A percentile compares a stretch with the other conserved stretches of the same genome.
These are phyloP conservation scores for Verticillium zaregamsianum DNA, from an alignment of 2,329 filamentous ascomycete genomes.

Conservation along the genomic window DNA sequence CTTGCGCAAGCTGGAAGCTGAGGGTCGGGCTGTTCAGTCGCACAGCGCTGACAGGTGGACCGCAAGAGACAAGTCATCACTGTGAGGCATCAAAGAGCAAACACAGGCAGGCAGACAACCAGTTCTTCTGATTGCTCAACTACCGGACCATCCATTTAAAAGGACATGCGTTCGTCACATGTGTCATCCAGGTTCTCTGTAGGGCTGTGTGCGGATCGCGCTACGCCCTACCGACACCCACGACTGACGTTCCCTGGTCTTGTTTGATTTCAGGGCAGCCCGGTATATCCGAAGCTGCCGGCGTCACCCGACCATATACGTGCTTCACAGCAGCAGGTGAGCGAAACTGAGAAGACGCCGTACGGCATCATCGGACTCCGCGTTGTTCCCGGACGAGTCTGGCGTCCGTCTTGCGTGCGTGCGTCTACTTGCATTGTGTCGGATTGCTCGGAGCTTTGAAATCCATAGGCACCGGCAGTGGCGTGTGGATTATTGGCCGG, in stretches of 20 bases:
- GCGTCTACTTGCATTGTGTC: too few relatives aligned
- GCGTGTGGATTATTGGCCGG: not conserved
- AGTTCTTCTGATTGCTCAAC: too few relatives aligned
- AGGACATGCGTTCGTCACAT: too few relatives aligned
- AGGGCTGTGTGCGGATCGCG: not conserved
- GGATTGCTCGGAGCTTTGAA: too few relatives aligned
- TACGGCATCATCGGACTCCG: not conserved
- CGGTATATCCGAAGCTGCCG: not conserved
- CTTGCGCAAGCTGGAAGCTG: slow-evolving; percentile 69
- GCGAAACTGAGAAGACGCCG: not conserved
- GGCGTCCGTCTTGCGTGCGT: too few relatives aligned
- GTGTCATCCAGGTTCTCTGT: not conserved
- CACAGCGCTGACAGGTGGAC: slow-evolving; percentile 37
- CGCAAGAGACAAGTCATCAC: slow-evolving; percentile 34
- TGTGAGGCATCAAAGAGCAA: slow-evolving; percentile 23
- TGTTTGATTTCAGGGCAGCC: not conserved
- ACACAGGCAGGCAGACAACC: not conserved
- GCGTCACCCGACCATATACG: not conserved
- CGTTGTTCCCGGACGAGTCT: not conserved
- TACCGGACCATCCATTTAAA: too few relatives aligned
- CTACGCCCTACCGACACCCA: not conserved
- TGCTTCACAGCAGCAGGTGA: not conserved
- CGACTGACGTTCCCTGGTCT: not conserved
- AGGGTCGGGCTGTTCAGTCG: slow-evolving; percentile 57
- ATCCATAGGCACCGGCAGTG: not conserved